Base-by-base conservation (phyloP, 2,329 filamentous ascomycete species). In the Colletotrichum falcatum region DNA sequence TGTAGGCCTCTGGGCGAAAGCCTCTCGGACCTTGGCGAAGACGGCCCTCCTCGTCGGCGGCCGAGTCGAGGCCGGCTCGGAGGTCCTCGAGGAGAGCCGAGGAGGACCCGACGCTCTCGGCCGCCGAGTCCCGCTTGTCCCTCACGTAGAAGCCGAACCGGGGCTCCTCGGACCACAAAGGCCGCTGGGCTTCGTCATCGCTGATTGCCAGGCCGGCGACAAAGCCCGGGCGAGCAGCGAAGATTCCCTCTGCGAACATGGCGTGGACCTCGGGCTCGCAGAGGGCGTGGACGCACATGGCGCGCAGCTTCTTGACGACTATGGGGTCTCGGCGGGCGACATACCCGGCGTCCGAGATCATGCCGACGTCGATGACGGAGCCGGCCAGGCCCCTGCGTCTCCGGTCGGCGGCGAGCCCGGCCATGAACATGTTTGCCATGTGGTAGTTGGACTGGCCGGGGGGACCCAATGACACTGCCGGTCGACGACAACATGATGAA, bases 341-440 rank as follows among this genome's bases (percentile, higher is more conserved):
- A 68, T 83, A 85, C 0, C 85, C 86, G 0, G 80, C 72, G 6
- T 82, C 85, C 0, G 80, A 62, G 0, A 86, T 73, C 12, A 74
- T 62, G 4, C 81, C 80, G 1, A 85, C 78, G 55, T 81, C 72
- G 12, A 85, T 76, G 0, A 77, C 75, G 1, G 80, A 81, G 0
- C 72, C 84, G 5, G 79, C 76, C 0, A 83, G 66, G 0, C 83
- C 83, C 1, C 80, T 77, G 1, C 70, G 73, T 0, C 80, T 67
- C 4, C 85, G 75, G 11, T 82, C 76, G 0, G 70, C 53, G 0
- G 79, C 81, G 0, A 87, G 73, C 1, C 72, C 72, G 2, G 71
- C 72, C 78, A 87, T 81, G 76, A 79, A 87, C 2, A 70, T 69
- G 71, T 86, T 86, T 0, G 81, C 84, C 0, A 83, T 82, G 1